These are phyloP conservation scores for Leucaena leucocephala DNA, from an alignment of 306 rosid species.

Conservation along the genomic window DNA sequence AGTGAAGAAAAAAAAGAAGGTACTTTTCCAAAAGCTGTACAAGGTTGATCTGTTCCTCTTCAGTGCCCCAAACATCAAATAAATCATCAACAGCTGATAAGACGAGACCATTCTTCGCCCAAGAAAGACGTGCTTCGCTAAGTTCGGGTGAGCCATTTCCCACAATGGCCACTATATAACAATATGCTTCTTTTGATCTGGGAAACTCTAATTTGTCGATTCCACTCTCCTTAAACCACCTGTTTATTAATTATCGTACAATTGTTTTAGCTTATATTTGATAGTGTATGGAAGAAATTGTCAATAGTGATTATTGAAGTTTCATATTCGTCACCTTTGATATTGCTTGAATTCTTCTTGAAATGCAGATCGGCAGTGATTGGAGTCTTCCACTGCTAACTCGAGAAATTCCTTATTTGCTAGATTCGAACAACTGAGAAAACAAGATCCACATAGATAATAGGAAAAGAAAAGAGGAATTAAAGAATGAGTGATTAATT, in stretches of 20 bases:
- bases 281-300: too few relatives aligned
- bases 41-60: neutral
- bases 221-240: neutral
- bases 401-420: constrained; percentile 23
- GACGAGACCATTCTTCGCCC: constrained; percentile 57
- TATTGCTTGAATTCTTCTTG: constrained; percentile 44
- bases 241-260: neutral
- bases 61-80: constrained; percentile 18
- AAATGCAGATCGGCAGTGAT: constrained; percentile 43
- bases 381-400: neutral
- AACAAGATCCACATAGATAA: neutral
- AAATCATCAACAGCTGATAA: constrained; percentile 58
- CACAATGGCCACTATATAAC: neutral
- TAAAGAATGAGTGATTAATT: neutral
- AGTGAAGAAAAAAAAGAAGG: neutral
- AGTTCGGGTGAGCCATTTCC: constrained; percentile 41
- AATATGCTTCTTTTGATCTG: neutral
- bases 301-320: neutral
- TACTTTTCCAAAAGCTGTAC: neutral
- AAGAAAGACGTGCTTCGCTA: constrained; percentile 57
- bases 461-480: too few relatives aligned
- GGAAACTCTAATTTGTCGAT: neutral
- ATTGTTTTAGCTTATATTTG: neutral
- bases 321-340: constrained; percentile 36
- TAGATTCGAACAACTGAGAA: constrained; percentile 43